Evolutionary conservation across 129 eudicot genomes (phyloP), one percentile per base, ranked within the genome.

Genomic region (Solidago caesia): DNA sequence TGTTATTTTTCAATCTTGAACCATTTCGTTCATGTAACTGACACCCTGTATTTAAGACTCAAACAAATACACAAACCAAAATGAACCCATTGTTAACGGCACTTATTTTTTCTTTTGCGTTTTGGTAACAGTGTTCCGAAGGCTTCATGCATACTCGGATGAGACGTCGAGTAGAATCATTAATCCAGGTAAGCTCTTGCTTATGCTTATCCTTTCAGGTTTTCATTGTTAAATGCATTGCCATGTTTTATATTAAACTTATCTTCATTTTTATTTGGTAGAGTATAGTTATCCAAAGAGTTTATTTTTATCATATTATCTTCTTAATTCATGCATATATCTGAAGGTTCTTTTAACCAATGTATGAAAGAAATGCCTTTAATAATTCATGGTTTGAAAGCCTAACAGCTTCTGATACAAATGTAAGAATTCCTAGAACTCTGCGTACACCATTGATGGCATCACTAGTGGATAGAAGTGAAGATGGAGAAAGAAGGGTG

Each of bases 71-170:
- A 15, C 8, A 6, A 14, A 55, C 21, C 29, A 14, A 52, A 64
- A 49, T 14, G 4, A 61, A 46, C 12, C 29, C 42, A 8, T 55
- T 43, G 45, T n/a, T 14, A 2, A 26, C 77, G n/a, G 44, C 44
- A 53, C 57, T 21, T 27, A 13, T 57, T 11, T 49, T 55, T 59
- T 64, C 49, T 70, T 70, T 0, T 83, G 48, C 76, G 33, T 55
- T 33, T 68, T 81, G 62, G 51, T 51, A 62, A 77, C 92, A 93
- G 98, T 90, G 98, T 68, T 94, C 98, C 1, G 98, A 94, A 81
- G 97, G 98, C 60, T 94, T 94, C 81, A 90, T 90, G 97, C 98
- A 94, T 71, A 90, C 98, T 61, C 88, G 98, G 51, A 94, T 94
- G 98, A 90, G 97, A 75, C 91, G 98, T 29, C 89, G 97, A 41